Evolutionary conservation across 176 grass and related monocot species (phyloP).

Genomic region (Echinochloa phyllopogon): DNA sequence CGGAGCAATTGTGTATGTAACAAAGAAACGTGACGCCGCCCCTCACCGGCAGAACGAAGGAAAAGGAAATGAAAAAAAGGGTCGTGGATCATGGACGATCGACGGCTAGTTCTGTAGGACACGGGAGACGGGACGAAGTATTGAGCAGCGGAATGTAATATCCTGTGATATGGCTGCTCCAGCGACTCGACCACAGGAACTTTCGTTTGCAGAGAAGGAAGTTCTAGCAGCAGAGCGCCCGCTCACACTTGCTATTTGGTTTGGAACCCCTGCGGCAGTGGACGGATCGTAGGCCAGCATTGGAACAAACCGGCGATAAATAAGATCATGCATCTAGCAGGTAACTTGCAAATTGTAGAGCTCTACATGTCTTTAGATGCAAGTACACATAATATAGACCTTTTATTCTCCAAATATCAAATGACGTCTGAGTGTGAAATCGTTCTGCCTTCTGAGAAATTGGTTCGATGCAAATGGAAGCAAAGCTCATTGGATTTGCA

Average conservation of each 20-base stretch:
- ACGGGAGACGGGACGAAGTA: neutral
- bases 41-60: too few relatives aligned
- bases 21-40: neutral
- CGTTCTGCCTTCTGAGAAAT: neutral
- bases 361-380: neutral
- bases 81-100: neutral
- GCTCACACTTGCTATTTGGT: neutral
- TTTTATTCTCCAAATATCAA: constrained; percentile 27
- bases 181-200: neutral
- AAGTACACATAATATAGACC: constrained; percentile 15
- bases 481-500: neutral
- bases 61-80: neutral
- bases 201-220: neutral
- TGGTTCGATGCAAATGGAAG: neutral
- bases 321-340: neutral
- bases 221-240: neutral
- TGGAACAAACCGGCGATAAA: neutral
- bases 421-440: neutral
- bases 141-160: too few relatives aligned
- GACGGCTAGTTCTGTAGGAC: neutral
- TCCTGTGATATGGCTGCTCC: neutral
- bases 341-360: neutral
- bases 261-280: neutral
- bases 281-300: neutral
- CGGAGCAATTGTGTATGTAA: neutral